These are phyloP conservation scores for Bolboschoenus planiculmis DNA, from an alignment of 176 grass and related monocot species.

Conservation along the genomic window DNA sequence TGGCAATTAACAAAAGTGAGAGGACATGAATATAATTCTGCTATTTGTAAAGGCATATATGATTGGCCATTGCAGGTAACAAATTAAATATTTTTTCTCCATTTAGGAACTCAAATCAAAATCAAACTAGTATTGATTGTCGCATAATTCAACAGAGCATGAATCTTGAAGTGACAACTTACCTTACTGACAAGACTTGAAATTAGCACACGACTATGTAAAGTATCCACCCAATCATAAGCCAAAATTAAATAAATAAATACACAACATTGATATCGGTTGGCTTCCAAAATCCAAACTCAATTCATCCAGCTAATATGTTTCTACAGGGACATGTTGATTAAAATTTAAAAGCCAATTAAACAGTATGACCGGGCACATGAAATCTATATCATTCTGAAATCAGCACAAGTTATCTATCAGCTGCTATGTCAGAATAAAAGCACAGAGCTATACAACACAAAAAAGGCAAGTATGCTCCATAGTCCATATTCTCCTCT, in stretches of 20 bases:
- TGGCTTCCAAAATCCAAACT: background rate
- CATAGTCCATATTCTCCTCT: background rate
- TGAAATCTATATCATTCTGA: background rate
- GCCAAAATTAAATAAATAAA: background rate
- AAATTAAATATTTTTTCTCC: background rate
- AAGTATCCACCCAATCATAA: background rate
- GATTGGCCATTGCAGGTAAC: background rate
- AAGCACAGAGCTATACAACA: background rate
- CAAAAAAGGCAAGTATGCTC: background rate
- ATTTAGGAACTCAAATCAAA: background rate
- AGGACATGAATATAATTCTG: too few species aligned
- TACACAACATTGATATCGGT: background rate
- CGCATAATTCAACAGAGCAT: background rate
- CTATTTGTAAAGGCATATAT: too few species aligned
- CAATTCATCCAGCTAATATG: background rate
- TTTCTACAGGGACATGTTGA: background rate
- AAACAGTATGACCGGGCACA: background rate
- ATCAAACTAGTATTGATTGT: background rate
- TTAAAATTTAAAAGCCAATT: constrained; percentile 1
- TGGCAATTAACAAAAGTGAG: too few species aligned
- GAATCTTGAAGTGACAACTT: background rate
- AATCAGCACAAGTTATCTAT: background rate
- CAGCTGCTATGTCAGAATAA: background rate
- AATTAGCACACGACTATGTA: background rate
- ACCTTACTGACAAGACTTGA: background rate